phyloP scores from a whole-genome alignment of 176 grass and related monocot species.

The Phoenix dactylifera region DNA sequence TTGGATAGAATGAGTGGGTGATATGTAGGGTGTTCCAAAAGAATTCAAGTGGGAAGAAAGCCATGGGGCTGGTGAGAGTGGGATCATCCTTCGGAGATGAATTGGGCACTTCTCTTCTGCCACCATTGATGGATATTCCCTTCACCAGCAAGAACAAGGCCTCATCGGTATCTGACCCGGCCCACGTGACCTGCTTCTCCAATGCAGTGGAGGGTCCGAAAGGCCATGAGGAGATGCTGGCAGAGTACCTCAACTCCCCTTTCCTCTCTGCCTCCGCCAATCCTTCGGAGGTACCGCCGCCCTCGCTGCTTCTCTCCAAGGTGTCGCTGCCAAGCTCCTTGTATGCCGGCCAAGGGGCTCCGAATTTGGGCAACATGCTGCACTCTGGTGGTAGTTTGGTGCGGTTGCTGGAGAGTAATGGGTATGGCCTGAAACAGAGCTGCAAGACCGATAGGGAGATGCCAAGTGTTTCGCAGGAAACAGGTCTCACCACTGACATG shows the following conservation, averaged over 20 bases:
- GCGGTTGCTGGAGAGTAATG: conserved; percentile 40
- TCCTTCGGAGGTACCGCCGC: background rate
- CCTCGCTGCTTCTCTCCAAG: conserved; percentile 6
- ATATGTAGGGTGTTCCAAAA: conserved; percentile 84
- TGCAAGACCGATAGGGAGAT: conserved; percentile 14
- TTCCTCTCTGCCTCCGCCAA: background rate
- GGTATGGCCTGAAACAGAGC: background rate
- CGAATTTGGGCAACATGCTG: no score
- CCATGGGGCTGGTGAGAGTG: conserved; percentile 4
- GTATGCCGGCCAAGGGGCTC: conserved; percentile 5
- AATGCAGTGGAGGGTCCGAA: conserved; percentile 35
- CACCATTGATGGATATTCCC: conserved; percentile 39
- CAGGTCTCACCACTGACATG: conserved; percentile 53
- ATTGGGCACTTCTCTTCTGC: conserved; percentile 15
- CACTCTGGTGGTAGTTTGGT: conserved; percentile 30
- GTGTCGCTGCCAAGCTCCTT: conserved; percentile 12
- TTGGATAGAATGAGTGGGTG: conserved; percentile 68
- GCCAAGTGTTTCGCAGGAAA: conserved; percentile 40
- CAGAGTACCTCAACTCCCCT: conserved; percentile 22
- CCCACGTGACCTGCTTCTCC: conserved; percentile 97
- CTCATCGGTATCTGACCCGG: conserved; percentile 6
- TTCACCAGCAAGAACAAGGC: conserved; percentile 14
- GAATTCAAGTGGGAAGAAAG: conserved; percentile 16
- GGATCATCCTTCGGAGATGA: conserved; percentile 3
- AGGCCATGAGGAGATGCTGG: background rate